Percentiles rank a stretch among this genome's conserved stretches.
phyloP scores from a whole-genome alignment of 495 filamentous ascomycete species.

The Beverwykella pulmonaria region DNA sequence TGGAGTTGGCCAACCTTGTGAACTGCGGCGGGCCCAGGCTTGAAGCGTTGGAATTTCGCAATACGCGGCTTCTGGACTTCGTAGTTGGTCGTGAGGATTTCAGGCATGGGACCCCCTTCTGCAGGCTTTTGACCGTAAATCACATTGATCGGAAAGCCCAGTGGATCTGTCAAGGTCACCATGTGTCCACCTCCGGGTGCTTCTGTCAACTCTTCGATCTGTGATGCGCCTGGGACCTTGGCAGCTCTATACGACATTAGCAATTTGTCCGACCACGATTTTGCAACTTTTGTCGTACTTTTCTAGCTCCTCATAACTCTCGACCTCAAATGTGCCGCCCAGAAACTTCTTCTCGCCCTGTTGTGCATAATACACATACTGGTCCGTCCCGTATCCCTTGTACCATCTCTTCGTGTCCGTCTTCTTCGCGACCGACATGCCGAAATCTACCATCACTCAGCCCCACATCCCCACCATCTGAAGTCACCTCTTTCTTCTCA shows the following conservation, averaged over 20 bases:
- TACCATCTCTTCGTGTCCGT: slow-evolving; percentile 43
- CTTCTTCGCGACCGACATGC: slow-evolving; percentile 45
- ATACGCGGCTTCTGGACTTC: slow-evolving; percentile 45
- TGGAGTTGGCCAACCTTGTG: slow-evolving; percentile 56
- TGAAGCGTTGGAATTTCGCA: slow-evolving; percentile 45
- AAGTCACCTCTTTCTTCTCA: no score
- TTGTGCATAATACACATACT: slow-evolving; percentile 49
- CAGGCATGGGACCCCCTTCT: slow-evolving; percentile 49
- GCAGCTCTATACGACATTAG: slow-evolving; percentile 27
- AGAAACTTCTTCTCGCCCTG: slow-evolving; percentile 47
- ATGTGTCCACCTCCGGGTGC: slow-evolving; percentile 62
- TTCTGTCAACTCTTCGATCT: slow-evolving; percentile 55
- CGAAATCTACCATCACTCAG: slow-evolving; percentile 40
- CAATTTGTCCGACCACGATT: background rate
- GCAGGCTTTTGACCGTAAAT: slow-evolving; percentile 56
- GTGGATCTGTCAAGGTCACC: slow-evolving; percentile 61
- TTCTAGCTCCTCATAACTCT: slow-evolving; percentile 43
- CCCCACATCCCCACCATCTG: background rate
- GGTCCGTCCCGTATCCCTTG: slow-evolving; percentile 45
- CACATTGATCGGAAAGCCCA: slow-evolving; percentile 62
- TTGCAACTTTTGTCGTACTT: slow-evolving; percentile 23
- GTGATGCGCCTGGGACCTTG: slow-evolving; percentile 48
- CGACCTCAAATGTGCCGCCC: slow-evolving; percentile 46
- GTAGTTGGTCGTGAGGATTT: slow-evolving; percentile 56
- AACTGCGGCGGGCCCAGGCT: slow-evolving; percentile 64